Conservation (phyloP, 2,329 filamentous ascomycete genomes). For the Cytospora mali region DNA sequence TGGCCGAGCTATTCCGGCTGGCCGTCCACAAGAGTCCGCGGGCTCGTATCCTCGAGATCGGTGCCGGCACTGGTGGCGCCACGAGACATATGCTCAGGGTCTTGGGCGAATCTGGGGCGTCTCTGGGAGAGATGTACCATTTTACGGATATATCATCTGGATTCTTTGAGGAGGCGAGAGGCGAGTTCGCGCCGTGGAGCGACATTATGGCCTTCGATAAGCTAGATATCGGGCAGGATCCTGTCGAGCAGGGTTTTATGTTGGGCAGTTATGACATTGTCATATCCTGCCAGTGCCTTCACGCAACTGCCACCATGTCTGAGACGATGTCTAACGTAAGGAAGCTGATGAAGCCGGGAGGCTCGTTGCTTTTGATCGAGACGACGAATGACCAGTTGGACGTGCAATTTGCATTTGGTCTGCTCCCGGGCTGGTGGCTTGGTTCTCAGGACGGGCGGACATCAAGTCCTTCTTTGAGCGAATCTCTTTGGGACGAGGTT, state of each 20-base stretch:
- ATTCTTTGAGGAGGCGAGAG: slow-evolving; percentile 38
- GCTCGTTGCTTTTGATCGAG: not conserved
- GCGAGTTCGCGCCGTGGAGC: too few relatives aligned
- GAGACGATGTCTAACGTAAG: slow-evolving; percentile 33
- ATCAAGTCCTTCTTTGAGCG: slow-evolving; percentile 32
- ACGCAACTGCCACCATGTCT: slow-evolving; percentile 33
- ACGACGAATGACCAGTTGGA: slow-evolving; percentile 29
- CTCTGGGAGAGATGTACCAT: slow-evolving; percentile 37
- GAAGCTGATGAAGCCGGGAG: slow-evolving; percentile 35
- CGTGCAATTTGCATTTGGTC: slow-evolving; percentile 33
- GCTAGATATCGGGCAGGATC: slow-evolving; percentile 35
- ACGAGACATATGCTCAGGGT: slow-evolving; percentile 27
- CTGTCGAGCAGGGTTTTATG: slow-evolving; percentile 37
- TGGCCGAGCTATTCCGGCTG: slow-evolving; percentile 30
- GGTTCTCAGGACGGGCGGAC: slow-evolving; percentile 33
- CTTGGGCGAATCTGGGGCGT: not conserved
- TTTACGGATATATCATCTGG: slow-evolving; percentile 49
- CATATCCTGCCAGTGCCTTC: slow-evolving; percentile 37
- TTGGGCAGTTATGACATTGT: slow-evolving; percentile 36
- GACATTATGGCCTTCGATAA: slow-evolving; percentile 16
- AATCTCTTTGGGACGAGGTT: slow-evolving; percentile 29
- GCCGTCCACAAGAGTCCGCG: slow-evolving; percentile 32
- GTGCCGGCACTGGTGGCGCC: slow-evolving; percentile 34
- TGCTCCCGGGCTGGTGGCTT: slow-evolving; percentile 39
- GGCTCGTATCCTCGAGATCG: slow-evolving; percentile 37